Evolutionary conservation across 169 alveolate species (phyloP).

Genomic region (Plasmodium gonderi): DNA sequence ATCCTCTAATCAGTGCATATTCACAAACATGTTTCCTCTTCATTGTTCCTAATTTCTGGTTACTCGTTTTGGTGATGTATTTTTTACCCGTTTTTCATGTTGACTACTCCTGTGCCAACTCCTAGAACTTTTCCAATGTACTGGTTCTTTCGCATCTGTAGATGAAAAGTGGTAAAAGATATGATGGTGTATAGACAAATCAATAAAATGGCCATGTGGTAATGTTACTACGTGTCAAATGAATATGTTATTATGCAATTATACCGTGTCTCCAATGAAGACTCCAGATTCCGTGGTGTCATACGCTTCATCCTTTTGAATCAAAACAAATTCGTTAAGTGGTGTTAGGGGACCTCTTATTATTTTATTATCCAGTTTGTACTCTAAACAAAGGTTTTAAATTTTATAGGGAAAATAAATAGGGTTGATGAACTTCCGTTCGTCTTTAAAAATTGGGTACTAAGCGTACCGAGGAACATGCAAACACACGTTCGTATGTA

Average conservation of each 20-base stretch:
- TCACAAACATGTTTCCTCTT: neutral
- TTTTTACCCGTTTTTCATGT: conserved; percentile 65
- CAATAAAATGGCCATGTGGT: neutral
- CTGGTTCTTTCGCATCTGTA: conserved; percentile 43
- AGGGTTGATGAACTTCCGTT: neutral
- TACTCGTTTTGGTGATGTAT: neutral
- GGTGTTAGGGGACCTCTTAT: conserved; percentile 73
- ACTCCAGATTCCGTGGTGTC: conserved; percentile 75
- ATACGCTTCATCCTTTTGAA: conserved; percentile 50
- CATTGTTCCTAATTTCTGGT: too few species aligned
- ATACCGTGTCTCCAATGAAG: conserved; percentile 67
- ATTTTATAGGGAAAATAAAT: neutral
- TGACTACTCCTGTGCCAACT: conserved; percentile 66
- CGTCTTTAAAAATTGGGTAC: too few species aligned
- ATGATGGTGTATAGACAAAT: neutral
- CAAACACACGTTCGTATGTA: neutral
- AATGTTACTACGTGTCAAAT: neutral
- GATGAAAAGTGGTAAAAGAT: neutral
- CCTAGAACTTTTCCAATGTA: conserved; percentile 63
- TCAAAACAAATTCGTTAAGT: conserved; percentile 42
- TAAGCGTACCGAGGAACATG: neutral
- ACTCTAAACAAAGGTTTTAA: conserved; percentile 10
- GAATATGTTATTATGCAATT: neutral
- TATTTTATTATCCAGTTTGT: conserved; percentile 49
- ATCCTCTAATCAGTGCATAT: neutral